These are phyloP conservation scores for Candida sp. DNA, from an alignment of 1,139 yeast species.

Conservation along the genomic window DNA sequence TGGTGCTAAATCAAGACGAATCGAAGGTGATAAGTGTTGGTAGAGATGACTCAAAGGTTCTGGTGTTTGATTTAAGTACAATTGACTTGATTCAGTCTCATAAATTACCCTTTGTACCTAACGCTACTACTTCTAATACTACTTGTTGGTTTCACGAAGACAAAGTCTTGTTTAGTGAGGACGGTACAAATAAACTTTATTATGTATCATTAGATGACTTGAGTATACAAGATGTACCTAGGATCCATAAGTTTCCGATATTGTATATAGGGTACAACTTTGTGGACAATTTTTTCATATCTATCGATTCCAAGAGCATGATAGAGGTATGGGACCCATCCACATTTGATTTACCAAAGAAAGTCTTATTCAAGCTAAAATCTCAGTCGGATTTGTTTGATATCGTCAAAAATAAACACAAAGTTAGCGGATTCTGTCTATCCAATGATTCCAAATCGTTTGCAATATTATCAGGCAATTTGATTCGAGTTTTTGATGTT, in stretches of 20 bases:
- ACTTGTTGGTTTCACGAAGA: constrained; percentile 16
- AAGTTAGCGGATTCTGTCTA: constrained; percentile 4
- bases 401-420: constrained; percentile 17
- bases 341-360: constrained; percentile 8
- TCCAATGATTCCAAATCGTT: constrained; percentile 9
- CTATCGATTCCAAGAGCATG: constrained; percentile 37
- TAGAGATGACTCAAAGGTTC: constrained; percentile 20
- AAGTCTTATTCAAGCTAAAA: constrained; percentile 32
- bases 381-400: constrained; percentile 41
- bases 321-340: constrained; percentile 40
- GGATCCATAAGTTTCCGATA: constrained; percentile 26
- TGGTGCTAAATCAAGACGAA: constrained; percentile 10
- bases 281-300: constrained; percentile 27
- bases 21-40: constrained; percentile 27
- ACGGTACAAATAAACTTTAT: constrained; percentile 11
- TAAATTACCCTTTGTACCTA: constrained; percentile 19
- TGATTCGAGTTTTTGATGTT: constrained; percentile 29
- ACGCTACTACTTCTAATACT: constrained; percentile 6
- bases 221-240: constrained; percentile 9
- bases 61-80: constrained; percentile 37
- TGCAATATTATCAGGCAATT: constrained; percentile 18
- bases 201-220: constrained; percentile 10
- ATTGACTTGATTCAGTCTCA: constrained; percentile 40
- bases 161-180: constrained; percentile 20
- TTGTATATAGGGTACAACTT: constrained; percentile 22